Evolutionary conservation across 1,284 basidiomycete genomes (phyloP), one percentile per base, ranked within the genome.

Genomic region (Pseudozyma thailandica): DNA sequence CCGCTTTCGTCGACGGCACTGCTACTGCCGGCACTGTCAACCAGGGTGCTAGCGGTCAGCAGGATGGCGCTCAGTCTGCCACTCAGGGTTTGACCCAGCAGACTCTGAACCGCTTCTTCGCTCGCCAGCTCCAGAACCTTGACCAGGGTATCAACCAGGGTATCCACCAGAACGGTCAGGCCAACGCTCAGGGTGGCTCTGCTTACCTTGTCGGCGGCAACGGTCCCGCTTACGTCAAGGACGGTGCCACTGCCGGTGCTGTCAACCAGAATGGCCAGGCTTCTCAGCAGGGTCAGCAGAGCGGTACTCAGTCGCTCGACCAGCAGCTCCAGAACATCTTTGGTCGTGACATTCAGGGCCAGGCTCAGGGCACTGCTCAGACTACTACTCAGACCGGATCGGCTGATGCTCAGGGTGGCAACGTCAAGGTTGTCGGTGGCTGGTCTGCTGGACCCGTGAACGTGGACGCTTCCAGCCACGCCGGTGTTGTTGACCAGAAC

Each of bases 131-230:
- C 41, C 54, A 57, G 54, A 25, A 50, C 45, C 55, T 50, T n/a
- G 26, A 39, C 35, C 63, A 65, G 51, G 63, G 63, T 26, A 65
- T 65, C 48, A 27, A 25, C 48, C 63, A 65, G 56, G 63, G 63
- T 8, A 59, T 65, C 49, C 38, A 50, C 47, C 63, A 65, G 56
- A 51, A 54, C 42, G 63, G 63, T 25, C 26, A 50, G 30, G 56
- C 56, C 20, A 38, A 55, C 45, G 63, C 57, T 15, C 39, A 54
- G 48, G 63, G 63, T 43, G 63, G 63, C 31, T 55, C 52, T 15
- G 57, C 63, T 33, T 55, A 55, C 43, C 47, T 66, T 23, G 48
- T 51, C 16, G 63, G 63, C 18, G 51, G 44, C 45, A 60, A 58
- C 49, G 48, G 52, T 15, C 38, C 51, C 13, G 51, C 48, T 26